Evolutionary conservation across 1,284 basidiomycete genomes (phyloP).

Genomic region (Moesziomyces antarcticus): DNA sequence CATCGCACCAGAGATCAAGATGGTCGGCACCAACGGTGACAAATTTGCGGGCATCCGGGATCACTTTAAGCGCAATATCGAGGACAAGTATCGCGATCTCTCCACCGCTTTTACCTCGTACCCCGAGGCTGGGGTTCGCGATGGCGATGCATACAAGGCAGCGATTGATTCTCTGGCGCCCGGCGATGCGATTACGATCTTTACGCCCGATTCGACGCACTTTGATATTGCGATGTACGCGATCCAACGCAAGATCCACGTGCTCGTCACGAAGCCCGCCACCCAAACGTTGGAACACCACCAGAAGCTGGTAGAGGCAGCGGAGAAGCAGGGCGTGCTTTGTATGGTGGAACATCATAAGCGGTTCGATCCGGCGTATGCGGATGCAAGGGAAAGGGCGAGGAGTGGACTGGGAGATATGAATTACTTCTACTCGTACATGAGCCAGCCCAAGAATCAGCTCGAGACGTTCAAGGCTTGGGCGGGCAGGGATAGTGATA

Average conservation of each 20-base stretch:
- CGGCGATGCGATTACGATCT: slow-evolving; percentile 87
- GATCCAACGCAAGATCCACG: slow-evolving; percentile 83
- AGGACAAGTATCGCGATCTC: slow-evolving; percentile 84
- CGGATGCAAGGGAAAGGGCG: slow-evolving; percentile 81
- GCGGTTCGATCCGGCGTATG: slow-evolving; percentile 88
- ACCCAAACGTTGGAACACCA: slow-evolving; percentile 86
- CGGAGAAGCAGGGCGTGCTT: slow-evolving; percentile 81
- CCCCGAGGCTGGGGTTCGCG: slow-evolving; percentile 77
- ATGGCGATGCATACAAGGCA: slow-evolving; percentile 85
- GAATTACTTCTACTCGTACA: slow-evolving; percentile 78
- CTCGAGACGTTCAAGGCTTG: slow-evolving; percentile 91
- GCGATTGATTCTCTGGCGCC: slow-evolving; percentile 83
- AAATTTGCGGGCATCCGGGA: slow-evolving; percentile 85
- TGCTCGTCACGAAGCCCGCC: slow-evolving; percentile 91
- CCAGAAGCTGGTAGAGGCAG: slow-evolving; percentile 78
- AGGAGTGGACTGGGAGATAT: slow-evolving; percentile 83
- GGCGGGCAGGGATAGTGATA: slow-evolving; percentile 84
- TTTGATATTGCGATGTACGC: slow-evolving; percentile 86
- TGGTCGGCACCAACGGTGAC: slow-evolving; percentile 84
- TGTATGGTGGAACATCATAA: slow-evolving; percentile 88
- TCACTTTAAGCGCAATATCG: slow-evolving; percentile 86
- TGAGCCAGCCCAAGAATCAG: slow-evolving; percentile 95
- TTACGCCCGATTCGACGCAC: slow-evolving; percentile 82
- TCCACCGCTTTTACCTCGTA: slow-evolving; percentile 83
- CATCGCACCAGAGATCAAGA: slow-evolving; percentile 76